Conservation (phyloP, 345 rosid species). For the Populus euphratica region DNA sequence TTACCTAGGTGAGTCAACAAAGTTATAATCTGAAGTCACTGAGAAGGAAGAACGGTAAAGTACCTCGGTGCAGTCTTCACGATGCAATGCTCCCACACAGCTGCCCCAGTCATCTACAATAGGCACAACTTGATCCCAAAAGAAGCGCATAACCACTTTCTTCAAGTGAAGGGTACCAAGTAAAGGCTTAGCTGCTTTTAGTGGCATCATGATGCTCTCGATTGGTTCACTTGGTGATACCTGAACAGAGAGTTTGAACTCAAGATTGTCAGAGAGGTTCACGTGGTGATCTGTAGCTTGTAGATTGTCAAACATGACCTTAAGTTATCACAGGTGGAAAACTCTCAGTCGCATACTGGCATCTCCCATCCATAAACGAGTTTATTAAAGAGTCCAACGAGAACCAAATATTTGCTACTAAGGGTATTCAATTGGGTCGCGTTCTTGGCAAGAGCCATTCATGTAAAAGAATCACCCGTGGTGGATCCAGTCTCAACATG, state of each 20-base stretch:
- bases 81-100: conserved; percentile 68
- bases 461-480: background rate
- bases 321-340: background rate
- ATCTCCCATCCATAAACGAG: background rate
- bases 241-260: conserved; percentile 28
- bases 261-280: background rate
- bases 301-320: background rate
- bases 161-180: conserved; percentile 40
- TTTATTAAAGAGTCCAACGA: background rate
- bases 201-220: conserved; percentile 51
- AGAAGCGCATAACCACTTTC: conserved; percentile 61
- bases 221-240: conserved; percentile 52
- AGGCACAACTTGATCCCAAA: conserved; percentile 56
- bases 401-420: background rate
- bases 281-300: background rate
- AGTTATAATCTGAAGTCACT: background rate
- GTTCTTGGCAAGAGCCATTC: background rate
- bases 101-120: conserved; percentile 61
- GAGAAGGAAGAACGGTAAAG: background rate
- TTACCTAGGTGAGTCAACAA: background rate
- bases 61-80: conserved; percentile 68
- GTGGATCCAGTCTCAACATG: background rate
- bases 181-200: conserved; percentile 57
- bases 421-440: background rate
- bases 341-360: background rate